phyloP scores from a whole-genome alignment of 345 rosid species.

The Ceriops zippeliana region DNA sequence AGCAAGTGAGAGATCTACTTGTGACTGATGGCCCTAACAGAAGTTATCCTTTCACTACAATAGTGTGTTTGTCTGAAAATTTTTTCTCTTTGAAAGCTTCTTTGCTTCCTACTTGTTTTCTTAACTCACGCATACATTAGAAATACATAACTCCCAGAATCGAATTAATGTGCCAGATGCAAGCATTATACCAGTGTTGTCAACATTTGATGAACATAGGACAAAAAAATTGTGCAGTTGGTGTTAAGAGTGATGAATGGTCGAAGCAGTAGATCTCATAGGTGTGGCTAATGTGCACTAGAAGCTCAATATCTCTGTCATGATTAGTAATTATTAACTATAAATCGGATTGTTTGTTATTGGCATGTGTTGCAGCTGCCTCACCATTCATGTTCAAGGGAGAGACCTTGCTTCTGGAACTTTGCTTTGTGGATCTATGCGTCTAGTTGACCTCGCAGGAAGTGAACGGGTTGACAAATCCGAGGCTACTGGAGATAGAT shows the following conservation, averaged over 20 bases:
- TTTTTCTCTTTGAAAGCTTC: conserved; percentile 6
- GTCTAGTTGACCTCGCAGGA: conserved; percentile 34
- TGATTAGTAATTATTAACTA: background rate
- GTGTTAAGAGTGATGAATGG: conserved; percentile 35
- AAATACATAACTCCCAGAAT: conserved; percentile 31
- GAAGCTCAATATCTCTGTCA: background rate
- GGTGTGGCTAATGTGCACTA: conserved; percentile 7
- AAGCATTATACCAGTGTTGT: conserved; percentile 21
- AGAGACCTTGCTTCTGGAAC: conserved; percentile 27
- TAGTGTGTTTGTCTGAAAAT: background rate
- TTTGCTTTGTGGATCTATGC: conserved; percentile 31
- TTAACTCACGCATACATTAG: conserved; percentile 33
- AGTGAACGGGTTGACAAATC: conserved; percentile 34
- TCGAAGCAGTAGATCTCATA: conserved; percentile 33
- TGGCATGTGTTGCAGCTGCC: conserved; percentile 24
- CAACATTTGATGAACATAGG: conserved; percentile 29
- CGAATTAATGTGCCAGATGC: conserved; percentile 37
- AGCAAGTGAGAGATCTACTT: conserved; percentile 35
- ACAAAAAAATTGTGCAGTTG: conserved; percentile 28
- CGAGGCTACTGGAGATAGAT: conserved; percentile 32
- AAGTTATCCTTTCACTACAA: conserved; percentile 29
- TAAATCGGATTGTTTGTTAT: background rate
- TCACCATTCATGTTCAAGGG: conserved; percentile 35
- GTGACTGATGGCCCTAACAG: conserved; percentile 18
- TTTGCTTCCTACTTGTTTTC: conserved; percentile 9